Evolutionary conservation across 495 filamentous ascomycete genomes (phyloP).

Genomic region (Lichenothelia convexa): DNA sequence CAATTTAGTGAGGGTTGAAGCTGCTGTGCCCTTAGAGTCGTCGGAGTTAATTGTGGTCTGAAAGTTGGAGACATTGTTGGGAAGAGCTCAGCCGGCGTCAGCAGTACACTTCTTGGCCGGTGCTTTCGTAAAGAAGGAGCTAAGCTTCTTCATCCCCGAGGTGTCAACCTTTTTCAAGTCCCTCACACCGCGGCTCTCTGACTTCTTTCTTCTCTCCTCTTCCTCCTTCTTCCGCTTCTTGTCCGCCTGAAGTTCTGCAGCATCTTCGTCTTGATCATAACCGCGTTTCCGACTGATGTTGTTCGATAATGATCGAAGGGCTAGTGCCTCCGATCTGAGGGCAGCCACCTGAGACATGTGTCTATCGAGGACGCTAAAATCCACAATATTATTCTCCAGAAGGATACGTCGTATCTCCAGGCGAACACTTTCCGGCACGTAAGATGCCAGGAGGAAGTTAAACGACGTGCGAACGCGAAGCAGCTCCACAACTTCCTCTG

Average conservation of each 20-base stretch:
- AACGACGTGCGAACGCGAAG: slow-evolving; percentile 59
- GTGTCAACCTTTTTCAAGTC: slow-evolving; percentile 78
- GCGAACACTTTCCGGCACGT: slow-evolving; percentile 39
- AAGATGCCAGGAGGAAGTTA: slow-evolving; percentile 56
- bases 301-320: slow-evolving; percentile 38
- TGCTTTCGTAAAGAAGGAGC: slow-evolving; percentile 75
- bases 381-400: no score
- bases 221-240: slow-evolving; percentile 53
- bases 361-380: slow-evolving; percentile 51
- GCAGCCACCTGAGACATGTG: slow-evolving; percentile 45
- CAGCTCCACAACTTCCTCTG: slow-evolving; percentile 33
- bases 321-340: slow-evolving; percentile 48
- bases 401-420: no score
- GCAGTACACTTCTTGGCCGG: slow-evolving; percentile 6
- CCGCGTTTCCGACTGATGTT: slow-evolving; percentile 63
- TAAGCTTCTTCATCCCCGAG: slow-evolving; percentile 92
- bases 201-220: slow-evolving; percentile 56
- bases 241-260: slow-evolving; percentile 28
- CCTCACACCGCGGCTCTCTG: slow-evolving; percentile 53
- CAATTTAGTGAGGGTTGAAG: no score
- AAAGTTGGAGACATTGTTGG: no score
- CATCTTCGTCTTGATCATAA: slow-evolving; percentile 49
- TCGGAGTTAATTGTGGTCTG: no score
- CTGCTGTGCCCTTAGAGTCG: no score
- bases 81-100: no score